Evolutionary conservation across 129 eudicot genomes (phyloP).

Genomic region (Kitagawia praeruptora): DNA sequence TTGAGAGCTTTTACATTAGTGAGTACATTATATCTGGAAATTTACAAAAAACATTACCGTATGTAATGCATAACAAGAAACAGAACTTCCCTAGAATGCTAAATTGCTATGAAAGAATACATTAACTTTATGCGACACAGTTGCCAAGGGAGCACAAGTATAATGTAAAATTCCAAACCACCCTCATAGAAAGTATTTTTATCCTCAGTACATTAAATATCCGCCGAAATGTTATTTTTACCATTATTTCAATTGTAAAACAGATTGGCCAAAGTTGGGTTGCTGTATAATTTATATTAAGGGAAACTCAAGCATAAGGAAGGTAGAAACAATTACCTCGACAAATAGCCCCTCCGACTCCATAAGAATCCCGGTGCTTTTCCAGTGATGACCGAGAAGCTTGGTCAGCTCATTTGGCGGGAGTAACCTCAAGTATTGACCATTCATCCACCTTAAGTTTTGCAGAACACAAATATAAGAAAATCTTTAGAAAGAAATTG

Average conservation of each 20-base stretch:
- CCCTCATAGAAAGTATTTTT: not conserved
- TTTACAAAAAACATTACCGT: not conserved
- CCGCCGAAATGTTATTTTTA: not conserved
- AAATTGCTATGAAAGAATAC: not conserved
- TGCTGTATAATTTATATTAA: not conserved
- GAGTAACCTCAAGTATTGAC: conserved; percentile 74
- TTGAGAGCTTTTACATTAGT: not conserved
- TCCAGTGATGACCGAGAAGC: conserved; percentile 70
- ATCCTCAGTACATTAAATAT: not conserved
- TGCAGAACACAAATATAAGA: not conserved
- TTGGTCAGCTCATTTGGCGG: conserved; percentile 51
- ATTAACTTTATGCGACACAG: not conserved
- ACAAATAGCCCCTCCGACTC: conserved; percentile 62
- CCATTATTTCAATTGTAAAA: not conserved
- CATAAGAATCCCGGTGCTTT: conserved; percentile 49
- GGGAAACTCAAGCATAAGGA: not conserved
- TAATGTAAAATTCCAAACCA: not conserved
- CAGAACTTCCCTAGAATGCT: not conserved
- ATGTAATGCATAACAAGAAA: not conserved
- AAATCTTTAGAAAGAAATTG: conserved; percentile 9
- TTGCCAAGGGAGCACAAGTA: not conserved
- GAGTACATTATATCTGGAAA: not conserved
- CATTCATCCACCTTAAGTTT: conserved; percentile 93
- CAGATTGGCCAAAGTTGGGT: not conserved
- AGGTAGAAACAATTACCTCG: conserved; percentile 38